Percentiles rank a stretch among this genome's conserved stretches.
Evolutionary conservation across 371 early-diverging fungal genomes (phyloP).

Genomic region (Phascolomyces articulosus): DNA sequence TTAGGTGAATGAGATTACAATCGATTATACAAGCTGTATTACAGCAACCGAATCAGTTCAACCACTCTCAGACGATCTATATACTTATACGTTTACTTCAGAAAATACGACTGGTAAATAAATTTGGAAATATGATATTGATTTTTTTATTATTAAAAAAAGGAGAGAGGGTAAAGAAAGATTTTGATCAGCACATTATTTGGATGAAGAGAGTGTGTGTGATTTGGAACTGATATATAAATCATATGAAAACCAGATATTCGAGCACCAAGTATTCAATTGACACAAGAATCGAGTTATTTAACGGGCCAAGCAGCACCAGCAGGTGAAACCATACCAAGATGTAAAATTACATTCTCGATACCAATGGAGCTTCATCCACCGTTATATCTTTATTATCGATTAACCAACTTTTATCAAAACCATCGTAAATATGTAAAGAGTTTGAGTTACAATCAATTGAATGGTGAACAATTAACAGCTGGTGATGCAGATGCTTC

Average conservation of each 20-base stretch:
- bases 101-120: constrained; percentile 41
- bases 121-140: too few species aligned
- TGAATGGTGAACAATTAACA: constrained; percentile 64
- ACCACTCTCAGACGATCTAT: constrained; percentile 21
- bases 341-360: constrained; percentile 72
- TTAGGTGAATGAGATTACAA: constrained; percentile 70
- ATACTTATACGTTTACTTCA: constrained; percentile 46
- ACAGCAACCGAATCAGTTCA: constrained; percentile 21
- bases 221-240: too few species aligned
- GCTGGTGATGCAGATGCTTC: constrained; percentile 29
- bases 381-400: constrained; percentile 85
- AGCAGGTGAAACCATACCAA: constrained; percentile 27
- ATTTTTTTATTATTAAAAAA: too few species aligned
- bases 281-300: constrained; percentile 27
- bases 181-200: too few species aligned
- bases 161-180: too few species aligned
- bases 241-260: constrained; percentile 22
- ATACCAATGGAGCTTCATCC: constrained; percentile 59
- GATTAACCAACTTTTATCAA: constrained; percentile 93
- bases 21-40: constrained; percentile 86
- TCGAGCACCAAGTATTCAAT: constrained; percentile 37
- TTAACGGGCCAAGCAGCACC: constrained; percentile 19
- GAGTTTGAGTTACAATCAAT: constrained; percentile 77
- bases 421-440: constrained; percentile 92
- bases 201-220: background rate